Conservation (phyloP, 2,329 filamentous ascomycete genomes). For the Torrubiella hemipterigena region DNA sequence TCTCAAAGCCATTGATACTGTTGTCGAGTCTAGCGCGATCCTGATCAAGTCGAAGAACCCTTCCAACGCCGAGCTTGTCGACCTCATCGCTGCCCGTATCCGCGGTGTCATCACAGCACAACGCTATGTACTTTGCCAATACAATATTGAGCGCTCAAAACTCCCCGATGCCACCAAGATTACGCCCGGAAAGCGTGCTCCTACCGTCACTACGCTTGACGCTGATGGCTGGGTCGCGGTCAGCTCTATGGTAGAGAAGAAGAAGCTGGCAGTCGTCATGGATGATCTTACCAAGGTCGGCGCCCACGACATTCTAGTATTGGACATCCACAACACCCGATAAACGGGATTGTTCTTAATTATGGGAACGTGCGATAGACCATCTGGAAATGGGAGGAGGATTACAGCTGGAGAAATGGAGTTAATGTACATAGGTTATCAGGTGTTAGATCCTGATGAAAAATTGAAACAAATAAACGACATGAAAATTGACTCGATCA, state of each 20-base stretch:
- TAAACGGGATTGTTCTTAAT: too few relatives aligned
- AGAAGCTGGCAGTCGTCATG: constrained; percentile 75
- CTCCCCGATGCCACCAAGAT: constrained; percentile 60
- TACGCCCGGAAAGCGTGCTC: constrained; percentile 87
- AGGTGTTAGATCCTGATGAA: too few relatives aligned
- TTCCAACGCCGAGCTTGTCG: constrained; percentile 67
- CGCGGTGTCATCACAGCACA: constrained; percentile 84
- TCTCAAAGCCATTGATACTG: constrained; percentile 86
- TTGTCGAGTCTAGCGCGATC: constrained; percentile 76
- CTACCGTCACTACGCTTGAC: constrained; percentile 82
- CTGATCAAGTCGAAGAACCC: constrained; percentile 84
- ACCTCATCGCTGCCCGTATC: constrained; percentile 78
- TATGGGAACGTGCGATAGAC: too few relatives aligned
- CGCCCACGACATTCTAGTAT: constrained; percentile 73
- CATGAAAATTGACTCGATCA: too few relatives aligned
- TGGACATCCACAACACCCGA: constrained; percentile 74
- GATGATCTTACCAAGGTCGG: constrained; percentile 67
- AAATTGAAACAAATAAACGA: too few relatives aligned
- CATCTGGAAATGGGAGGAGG: too few relatives aligned
- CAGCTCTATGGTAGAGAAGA: constrained; percentile 84
- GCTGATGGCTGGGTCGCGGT: constrained; percentile 91
- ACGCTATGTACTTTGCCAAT: background rate
- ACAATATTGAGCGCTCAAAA: constrained; percentile 33
- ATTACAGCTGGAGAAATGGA: too few relatives aligned
- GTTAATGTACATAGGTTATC: too few relatives aligned